Evolutionary conservation across 2,329 filamentous ascomycete species (phyloP).

Genomic region (Fusarium setosum): DNA sequence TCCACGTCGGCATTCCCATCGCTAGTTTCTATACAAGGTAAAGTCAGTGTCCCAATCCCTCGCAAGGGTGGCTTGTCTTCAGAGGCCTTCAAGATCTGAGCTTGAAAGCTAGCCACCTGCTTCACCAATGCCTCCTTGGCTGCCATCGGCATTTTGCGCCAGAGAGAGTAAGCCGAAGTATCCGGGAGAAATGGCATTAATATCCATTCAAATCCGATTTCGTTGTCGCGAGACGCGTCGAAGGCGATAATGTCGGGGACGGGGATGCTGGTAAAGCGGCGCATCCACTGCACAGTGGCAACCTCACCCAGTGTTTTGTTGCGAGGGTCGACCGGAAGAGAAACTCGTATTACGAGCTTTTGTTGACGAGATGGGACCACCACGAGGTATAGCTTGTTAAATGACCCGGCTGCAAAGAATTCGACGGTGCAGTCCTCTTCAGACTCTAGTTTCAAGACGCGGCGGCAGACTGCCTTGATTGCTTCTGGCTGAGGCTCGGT

Average conservation of each 20-base stretch:
- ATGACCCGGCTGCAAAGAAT: background rate
- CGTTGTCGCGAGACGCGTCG: background rate
- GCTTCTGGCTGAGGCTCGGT: background rate
- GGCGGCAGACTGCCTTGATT: conserved; percentile 1
- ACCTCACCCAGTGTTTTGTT: conserved; percentile 1
- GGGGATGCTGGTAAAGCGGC: background rate
- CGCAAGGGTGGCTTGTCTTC: conserved; percentile 35
- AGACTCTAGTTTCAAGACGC: background rate
- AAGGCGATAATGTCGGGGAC: background rate
- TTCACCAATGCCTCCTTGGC: conserved; percentile 6
- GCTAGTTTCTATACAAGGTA: background rate
- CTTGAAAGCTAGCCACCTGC: conserved; percentile 10
- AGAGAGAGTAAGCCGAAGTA: conserved; percentile 40
- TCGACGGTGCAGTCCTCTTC: background rate
- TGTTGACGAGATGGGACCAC: background rate
- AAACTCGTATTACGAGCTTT: background rate
- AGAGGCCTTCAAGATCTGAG: conserved; percentile 34
- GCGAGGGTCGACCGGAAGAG: conserved; percentile 9
- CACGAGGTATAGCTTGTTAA: conserved; percentile 3
- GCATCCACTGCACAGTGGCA: conserved; percentile 1
- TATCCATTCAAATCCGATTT: conserved; percentile 48
- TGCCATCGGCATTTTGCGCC: conserved; percentile 32
- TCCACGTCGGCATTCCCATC: conserved; percentile 1
- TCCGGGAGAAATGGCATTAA: conserved; percentile 48
- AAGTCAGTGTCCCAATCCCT: conserved; percentile 27